phyloP scores from a whole-genome alignment of 768 basidiomycete genomes.

The Mycena polygramma region DNA sequence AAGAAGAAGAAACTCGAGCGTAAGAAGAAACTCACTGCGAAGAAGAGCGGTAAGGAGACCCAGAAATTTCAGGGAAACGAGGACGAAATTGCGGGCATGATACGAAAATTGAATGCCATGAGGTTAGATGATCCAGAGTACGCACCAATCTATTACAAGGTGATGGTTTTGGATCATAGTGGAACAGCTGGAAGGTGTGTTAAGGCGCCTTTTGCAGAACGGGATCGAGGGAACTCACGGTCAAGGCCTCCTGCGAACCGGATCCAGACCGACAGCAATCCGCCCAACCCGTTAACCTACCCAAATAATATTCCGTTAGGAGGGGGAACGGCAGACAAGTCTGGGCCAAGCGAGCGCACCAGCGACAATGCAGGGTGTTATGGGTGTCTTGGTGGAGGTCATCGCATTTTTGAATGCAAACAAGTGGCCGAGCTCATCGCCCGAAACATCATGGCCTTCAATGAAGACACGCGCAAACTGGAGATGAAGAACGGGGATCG shows the following conservation, averaged over 20 bases:
- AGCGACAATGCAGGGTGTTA: neutral
- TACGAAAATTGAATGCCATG: slow-evolving; percentile 14
- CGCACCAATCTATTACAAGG: slow-evolving; percentile 27
- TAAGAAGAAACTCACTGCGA: neutral
- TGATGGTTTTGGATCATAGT: slow-evolving; percentile 10
- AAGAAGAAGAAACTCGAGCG: neutral
- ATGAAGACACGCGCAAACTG: neutral
- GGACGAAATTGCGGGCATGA: slow-evolving; percentile 1
- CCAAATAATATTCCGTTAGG: neutral
- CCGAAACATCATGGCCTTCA: neutral
- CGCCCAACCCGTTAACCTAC: neutral
- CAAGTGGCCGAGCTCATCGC: neutral
- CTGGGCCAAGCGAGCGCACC: neutral
- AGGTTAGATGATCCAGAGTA: slow-evolving; percentile 27
- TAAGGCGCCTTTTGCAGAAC: neutral
- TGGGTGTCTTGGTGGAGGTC: neutral
- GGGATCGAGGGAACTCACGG: neutral
- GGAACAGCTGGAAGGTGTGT: slow-evolving; percentile 11
- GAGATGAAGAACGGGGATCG: neutral
- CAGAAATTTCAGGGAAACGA: neutral
- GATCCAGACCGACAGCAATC: neutral
- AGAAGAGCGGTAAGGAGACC: neutral
- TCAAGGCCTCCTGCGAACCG: neutral
- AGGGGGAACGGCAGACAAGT: neutral
- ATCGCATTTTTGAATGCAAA: neutral